Evolutionary conservation across 2,329 filamentous ascomycete genomes (phyloP), one percentile per base, ranked within the genome.

Genomic region (Juglanconis juglandina): DNA sequence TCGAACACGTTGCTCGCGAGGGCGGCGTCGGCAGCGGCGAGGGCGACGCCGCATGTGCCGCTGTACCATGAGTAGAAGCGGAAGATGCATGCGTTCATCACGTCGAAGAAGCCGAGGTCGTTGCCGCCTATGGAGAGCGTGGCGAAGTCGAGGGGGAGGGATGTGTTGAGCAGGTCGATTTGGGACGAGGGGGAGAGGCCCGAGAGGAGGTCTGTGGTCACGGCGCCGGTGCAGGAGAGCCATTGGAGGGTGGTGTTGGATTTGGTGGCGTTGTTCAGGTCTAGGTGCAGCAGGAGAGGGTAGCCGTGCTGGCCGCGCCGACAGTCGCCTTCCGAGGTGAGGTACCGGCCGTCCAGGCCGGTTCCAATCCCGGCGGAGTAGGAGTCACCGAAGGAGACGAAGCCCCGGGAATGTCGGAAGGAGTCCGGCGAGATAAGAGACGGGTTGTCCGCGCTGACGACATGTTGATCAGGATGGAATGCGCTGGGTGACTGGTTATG

Each of bases 31-130:
- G 76, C 70, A 6, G 69, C 69, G 7, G 64, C 66, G 1, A 80
- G 71, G 1, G 77, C 76, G 3, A 72, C 61, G 55, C 75, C 73
- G 67, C 78, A 81, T 1, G 77, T 77, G 5, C 77, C 77, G 14
- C 75, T 78, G 68, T 77, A 79, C 67, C 78, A 77, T 65, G 75
- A 76, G 66, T 81, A 80, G 66, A 80, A 80, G 37, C 77, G 73
- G 63, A 81, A 80, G 14, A 81, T 75, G 65, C 79, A 81, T 32
- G 77, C 77, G 65, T 81, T 80, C 68, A 81, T 78, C 24, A 81
- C 76, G 42, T 77, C 74, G 63, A 79, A 81, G 70, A 80, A 81
- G 63, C 77, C 78, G 8, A 81, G 71, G 64, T 81, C 79, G 67
- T 80, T 81, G 14, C 78, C 78, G 51, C 77, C 78, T 37, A 80